phyloP scores from a whole-genome alignment of 192 early-diverging fungal genomes.

The Rhizoclosmatium sp. region DNA sequence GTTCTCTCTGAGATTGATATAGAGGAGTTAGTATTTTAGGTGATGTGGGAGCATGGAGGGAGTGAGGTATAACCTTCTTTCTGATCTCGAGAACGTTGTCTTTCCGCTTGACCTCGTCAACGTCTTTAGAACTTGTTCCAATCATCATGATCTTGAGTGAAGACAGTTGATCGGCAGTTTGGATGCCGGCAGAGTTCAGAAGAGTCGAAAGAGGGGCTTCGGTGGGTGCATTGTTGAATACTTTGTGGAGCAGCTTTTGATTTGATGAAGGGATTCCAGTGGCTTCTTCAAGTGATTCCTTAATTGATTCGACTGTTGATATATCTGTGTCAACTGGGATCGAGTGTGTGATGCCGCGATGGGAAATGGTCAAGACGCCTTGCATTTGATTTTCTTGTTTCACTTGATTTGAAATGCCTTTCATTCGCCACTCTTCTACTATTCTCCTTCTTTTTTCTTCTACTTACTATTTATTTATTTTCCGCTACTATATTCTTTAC shows the following conservation, averaged over 20 bases:
- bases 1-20: not conserved
- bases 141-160: constrained; percentile 62
- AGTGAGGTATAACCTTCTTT: constrained; percentile 14
- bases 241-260: constrained; percentile 68
- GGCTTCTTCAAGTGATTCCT: constrained; percentile 42
- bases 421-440: not conserved
- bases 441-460: no score
- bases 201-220: constrained; percentile 42
- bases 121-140: constrained; percentile 53
- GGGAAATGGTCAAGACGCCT: not conserved
- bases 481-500: no score
- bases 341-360: not conserved
- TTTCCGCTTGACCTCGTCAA: constrained; percentile 42
- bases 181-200: constrained; percentile 28
- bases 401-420: not conserved
- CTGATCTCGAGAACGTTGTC: constrained; percentile 20
- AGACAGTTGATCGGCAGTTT: not conserved
- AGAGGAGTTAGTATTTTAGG: not conserved
- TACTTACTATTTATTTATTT: no score
- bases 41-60: constrained; percentile 9
- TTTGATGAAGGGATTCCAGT: constrained; percentile 45
- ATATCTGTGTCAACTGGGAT: not conserved
- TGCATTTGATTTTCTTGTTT: not conserved
- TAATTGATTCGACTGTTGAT: constrained; percentile 51
- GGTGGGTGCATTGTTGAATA: constrained; percentile 27